Percentiles rank a stretch among this genome's conserved stretches.
Conservation (phyloP, 768 basidiomycete species). For the Kwoniella newhampshirensis region DNA sequence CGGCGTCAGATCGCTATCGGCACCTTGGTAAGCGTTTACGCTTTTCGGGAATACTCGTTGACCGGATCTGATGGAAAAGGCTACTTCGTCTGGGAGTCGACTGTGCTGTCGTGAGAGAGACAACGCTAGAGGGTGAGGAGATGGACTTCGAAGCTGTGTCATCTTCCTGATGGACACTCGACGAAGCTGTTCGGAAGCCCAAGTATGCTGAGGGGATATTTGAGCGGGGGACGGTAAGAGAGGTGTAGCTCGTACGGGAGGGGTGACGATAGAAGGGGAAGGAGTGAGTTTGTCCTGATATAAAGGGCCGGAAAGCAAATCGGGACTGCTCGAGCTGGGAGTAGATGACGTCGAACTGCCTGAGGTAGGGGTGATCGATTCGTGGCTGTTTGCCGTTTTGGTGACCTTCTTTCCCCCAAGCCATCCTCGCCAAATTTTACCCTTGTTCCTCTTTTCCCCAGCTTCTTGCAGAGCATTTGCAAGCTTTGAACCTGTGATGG, state of each 20-base stretch:
- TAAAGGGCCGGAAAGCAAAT: conserved; percentile 9
- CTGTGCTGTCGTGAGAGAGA: conserved; percentile 30
- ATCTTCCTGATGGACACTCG: conserved; percentile 35
- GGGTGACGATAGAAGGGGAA: conserved; percentile 21
- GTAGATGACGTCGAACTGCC: conserved; percentile 14
- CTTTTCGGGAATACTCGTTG: conserved; percentile 35
- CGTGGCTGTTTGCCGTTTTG: conserved; percentile 10
- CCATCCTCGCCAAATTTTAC: conserved; percentile 34
- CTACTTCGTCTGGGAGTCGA: conserved; percentile 40
- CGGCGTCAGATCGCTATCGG: conserved; percentile 19
- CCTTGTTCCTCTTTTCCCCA: conserved; percentile 20
- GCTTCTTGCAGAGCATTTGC: conserved; percentile 29
- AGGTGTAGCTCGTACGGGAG: conserved; percentile 7
- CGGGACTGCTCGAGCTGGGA: conserved; percentile 10
- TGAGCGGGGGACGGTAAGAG: conserved; percentile 11
- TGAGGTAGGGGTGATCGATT: conserved; percentile 9
- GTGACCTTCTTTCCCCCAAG: conserved; percentile 17
- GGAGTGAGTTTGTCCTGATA: conserved; percentile 19
- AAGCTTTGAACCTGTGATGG: conserved; percentile 27
- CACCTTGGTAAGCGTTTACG: conserved; percentile 24
- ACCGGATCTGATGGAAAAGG: conserved; percentile 35
- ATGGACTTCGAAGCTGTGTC: conserved; percentile 33
- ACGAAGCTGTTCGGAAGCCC: conserved; percentile 33
- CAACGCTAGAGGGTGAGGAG: conserved; percentile 41
- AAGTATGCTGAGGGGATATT: conserved; percentile 19